Base-by-base conservation (phyloP, 2,329 filamentous ascomycete genomes). In the Cadophora sp. region DNA sequence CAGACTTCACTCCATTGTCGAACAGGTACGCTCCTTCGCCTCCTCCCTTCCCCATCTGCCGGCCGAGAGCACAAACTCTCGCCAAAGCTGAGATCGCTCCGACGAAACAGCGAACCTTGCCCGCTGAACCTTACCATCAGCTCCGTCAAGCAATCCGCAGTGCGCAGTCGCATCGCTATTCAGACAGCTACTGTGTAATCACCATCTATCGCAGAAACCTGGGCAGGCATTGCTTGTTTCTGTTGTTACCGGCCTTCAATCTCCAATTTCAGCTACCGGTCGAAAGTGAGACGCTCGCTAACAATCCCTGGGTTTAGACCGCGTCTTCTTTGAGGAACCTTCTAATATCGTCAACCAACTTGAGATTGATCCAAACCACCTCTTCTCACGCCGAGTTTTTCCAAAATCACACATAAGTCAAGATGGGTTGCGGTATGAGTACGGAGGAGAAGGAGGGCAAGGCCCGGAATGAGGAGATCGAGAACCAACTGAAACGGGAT, bases 401-500 rank as follows among this genome's bases (percentile, higher is more conserved):
- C 64, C 73, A 58, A 22, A 58, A 58, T 20, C 36, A 58, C 30
- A 58, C 20, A 71, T 71, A 81, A 82, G 84, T 80, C 91, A 94
- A 85, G 78, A 99, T 99, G 96, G 96, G 96, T 89, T 99, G 96
- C 82, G 95, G 95, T 83, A 97, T 97, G 93, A 98, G 95, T 82
- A 97, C 96, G 79, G 96, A 98, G 86, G 96, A 98, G 85, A 97
- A 97, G 91, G 96, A 98, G 94, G 95, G 96, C 84, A 98, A 97
- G 92, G 93, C 94, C 86, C 91, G 96, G 76, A 98, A 99, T 81
- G 96, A 99, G 87, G 95, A 98, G 89, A 99, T 99, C 79, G 96
- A 99, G 84, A 98, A 97, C 81, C 95, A 98, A 86, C 86, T 98
- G 80, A 98, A 97, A 89, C 89, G 93, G 81, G 96, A 99, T 80